A percentile compares a stretch with the other conserved stretches of the same genome.
Evolutionary conservation across 345 rosid species (phyloP).

Genomic region (Luvunga scandens): DNA sequence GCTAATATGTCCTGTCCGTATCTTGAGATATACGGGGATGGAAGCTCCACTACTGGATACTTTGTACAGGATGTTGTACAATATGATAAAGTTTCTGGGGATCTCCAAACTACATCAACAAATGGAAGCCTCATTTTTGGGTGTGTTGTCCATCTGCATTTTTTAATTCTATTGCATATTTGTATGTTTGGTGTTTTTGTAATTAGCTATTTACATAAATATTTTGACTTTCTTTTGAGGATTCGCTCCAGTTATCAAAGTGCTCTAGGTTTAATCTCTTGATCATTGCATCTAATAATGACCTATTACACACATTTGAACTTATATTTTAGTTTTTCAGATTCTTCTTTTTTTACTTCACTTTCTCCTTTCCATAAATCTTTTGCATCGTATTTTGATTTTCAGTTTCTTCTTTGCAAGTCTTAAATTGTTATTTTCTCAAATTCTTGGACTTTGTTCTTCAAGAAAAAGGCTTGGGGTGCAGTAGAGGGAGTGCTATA

Average conservation of each 20-base stretch:
- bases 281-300: neutral
- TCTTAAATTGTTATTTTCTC: no score
- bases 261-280: neutral
- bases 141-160: slow-evolving; percentile 34
- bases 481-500: neutral
- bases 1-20: slow-evolving; percentile 80
- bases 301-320: neutral
- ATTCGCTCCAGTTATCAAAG: neutral
- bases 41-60: slow-evolving; percentile 89
- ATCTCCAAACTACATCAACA: slow-evolving; percentile 68
- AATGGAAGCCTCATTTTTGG: slow-evolving; percentile 94
- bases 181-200: neutral
- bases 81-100: slow-evolving; percentile 86
- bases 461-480: neutral
- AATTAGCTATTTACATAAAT: neutral
- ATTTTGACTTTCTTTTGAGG: neutral
- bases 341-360: neutral
- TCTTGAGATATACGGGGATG: slow-evolving; percentile 93
- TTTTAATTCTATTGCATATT: neutral
- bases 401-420: no score
- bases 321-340: neutral
- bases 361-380: neutral
- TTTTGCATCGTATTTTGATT: no score
- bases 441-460: neutral
- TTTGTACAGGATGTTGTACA: slow-evolving; percentile 75